Evolutionary conservation across 1,284 basidiomycete species (phyloP).

Genomic region (Cystobasidiaceae sp.): DNA sequence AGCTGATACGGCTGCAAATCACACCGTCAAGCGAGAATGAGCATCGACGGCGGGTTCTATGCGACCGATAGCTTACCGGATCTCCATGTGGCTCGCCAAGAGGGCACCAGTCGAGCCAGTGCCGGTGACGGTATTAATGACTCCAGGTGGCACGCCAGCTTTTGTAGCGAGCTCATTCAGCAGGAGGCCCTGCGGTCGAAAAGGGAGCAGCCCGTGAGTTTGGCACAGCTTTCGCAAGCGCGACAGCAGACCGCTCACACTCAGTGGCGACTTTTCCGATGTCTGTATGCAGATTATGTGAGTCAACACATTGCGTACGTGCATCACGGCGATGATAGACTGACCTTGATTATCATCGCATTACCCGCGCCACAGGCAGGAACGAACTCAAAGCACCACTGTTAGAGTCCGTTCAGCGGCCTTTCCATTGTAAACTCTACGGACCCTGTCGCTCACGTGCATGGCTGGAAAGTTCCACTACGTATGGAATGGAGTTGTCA

Average conservation of each 20-base stretch:
- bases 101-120: background rate
- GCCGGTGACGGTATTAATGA: background rate
- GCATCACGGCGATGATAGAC: background rate
- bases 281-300: too few species aligned
- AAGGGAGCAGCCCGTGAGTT: background rate
- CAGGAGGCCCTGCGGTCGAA: too few species aligned
- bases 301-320: too few species aligned
- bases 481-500: background rate
- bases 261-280: background rate
- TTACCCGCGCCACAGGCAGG: background rate
- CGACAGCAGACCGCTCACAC: background rate
- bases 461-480: background rate
- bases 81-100: background rate
- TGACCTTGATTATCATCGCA: background rate
- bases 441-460: background rate
- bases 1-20: conserved; percentile 37
- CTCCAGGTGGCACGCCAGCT: background rate
- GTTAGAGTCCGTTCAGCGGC: too few species aligned
- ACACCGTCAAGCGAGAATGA: too few species aligned
- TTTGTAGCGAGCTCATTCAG: background rate
- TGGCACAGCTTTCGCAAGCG: background rate
- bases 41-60: too few species aligned
- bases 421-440: background rate
- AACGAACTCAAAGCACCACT: background rate
- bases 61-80: too few species aligned